Conservation (phyloP, 2,329 filamentous ascomycete genomes). For the Ceratocystis cacaofunesta region DNA sequence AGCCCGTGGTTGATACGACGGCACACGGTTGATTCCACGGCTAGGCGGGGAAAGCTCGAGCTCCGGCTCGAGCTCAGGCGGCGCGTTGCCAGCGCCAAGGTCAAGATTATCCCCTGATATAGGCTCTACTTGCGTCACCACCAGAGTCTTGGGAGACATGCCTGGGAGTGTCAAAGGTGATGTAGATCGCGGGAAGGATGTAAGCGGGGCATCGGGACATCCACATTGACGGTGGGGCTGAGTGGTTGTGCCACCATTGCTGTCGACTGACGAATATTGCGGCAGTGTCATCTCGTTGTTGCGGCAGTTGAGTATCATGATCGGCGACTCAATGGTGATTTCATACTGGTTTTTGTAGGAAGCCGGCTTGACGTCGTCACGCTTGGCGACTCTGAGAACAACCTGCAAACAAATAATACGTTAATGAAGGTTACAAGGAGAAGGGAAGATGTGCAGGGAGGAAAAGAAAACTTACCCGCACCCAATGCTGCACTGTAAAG, state of each 20-base stretch:
- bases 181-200: neutral
- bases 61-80: neutral
- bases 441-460: neutral
- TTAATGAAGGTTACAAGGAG: neutral
- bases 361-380: slow-evolving; percentile 60
- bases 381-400: slow-evolving; percentile 78
- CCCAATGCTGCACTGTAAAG: slow-evolving; percentile 90
- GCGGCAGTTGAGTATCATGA: slow-evolving; percentile 82
- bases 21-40: slow-evolving; percentile 50
- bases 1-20: slow-evolving; percentile 75
- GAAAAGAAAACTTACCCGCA: slow-evolving; percentile 49
- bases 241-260: slow-evolving; percentile 35
- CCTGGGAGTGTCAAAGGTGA: neutral
- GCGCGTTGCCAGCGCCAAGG: neutral
- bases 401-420: slow-evolving; percentile 40
- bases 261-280: slow-evolving; percentile 50
- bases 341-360: slow-evolving; percentile 73
- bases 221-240: slow-evolving; percentile 34
- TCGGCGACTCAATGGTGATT: slow-evolving; percentile 90
- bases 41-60: neutral
- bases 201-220: slow-evolving; percentile 33
- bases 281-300: slow-evolving; percentile 84
- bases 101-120: neutral
- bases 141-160: slow-evolving; percentile 7
- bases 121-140: neutral